Base-by-base conservation (phyloP, 768 basidiomycete genomes). In the Agaricus blazei region DNA sequence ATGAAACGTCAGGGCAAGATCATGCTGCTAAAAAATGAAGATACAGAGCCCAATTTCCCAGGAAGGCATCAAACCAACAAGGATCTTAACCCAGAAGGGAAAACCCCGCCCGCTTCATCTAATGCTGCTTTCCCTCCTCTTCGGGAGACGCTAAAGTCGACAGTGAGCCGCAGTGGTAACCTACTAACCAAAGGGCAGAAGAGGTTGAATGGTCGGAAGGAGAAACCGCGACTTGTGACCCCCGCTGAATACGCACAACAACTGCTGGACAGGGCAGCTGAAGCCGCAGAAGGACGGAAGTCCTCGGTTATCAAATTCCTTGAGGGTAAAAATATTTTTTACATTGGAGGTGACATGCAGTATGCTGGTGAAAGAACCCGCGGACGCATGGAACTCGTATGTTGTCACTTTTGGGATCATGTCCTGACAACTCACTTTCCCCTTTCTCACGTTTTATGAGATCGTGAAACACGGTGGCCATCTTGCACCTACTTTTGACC, bases 381-480 rank as follows among this genome's bases (percentile, higher is more conserved):
- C 44, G 73, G 72, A 14, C 75, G 79, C 57, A 86, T 88, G 83
- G 74, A 81, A 12, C 66, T 82, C 37, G 87, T 88, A 70, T 62
- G 84, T 72, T n/a, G 36, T n/a, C 29, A 29, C n/a, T 8, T 48
- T 42, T 57, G 46, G 48, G 41, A 52, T 36, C 19, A 26, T 43
- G 28, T 48, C 38, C 48, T 15, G 53, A 44, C 48, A 49, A 23
- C 49, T 9, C 45, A 45, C 27, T 58, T 11, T 60, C 36, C 12
- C 36, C 29, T 46, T 7, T 52, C 48, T 48, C 34, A 34, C 11
- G 11, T 34, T 8, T 26, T 28, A 34, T 26, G 59, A 91, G 89
- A 80, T 92, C 40, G 72, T 83, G 42, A 73, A 72, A 57, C 70
- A 81, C 58, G 90, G 90, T 9, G 90, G 81, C 43, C 80, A 75